A percentile compares a stretch with the other conserved stretches of the same genome.
phyloP scores from a whole-genome alignment of 2,329 filamentous ascomycete species.

The Neonectria punicea region DNA sequence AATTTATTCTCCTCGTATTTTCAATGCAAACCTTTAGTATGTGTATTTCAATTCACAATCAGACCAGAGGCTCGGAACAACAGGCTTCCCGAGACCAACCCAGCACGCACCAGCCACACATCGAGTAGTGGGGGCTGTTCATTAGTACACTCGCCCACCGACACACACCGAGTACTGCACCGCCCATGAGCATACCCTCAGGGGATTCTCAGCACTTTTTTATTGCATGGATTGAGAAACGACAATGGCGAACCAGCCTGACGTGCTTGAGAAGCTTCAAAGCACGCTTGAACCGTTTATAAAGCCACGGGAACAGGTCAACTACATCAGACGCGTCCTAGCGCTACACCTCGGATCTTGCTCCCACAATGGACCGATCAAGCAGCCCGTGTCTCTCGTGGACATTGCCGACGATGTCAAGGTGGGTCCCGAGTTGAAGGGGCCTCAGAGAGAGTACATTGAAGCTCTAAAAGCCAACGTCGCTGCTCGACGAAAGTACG shows the following conservation, averaged over 20 bases:
- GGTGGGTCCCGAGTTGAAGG: conserved; percentile 53
- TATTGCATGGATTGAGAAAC: conserved; percentile 27
- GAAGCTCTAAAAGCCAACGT: conserved; percentile 64
- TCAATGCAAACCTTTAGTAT: neutral
- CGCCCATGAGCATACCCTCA: conserved; percentile 8
- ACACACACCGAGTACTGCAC: conserved; percentile 15
- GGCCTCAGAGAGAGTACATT: conserved; percentile 65
- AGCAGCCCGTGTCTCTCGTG: conserved; percentile 60
- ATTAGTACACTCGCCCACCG: conserved; percentile 4
- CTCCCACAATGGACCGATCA: conserved; percentile 54
- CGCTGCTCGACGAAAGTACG: conserved; percentile 61
- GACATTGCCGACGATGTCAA: conserved; percentile 51
- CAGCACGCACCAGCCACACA: conserved; percentile 21
- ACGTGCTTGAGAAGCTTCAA: conserved; percentile 51
- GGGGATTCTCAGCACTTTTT: conserved; percentile 8
- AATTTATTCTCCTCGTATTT: neutral
- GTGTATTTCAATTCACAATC: neutral
- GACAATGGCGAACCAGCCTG: conserved; percentile 47
- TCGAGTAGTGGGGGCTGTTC: conserved; percentile 6
- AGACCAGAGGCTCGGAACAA: neutral
- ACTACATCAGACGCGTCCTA: conserved; percentile 65
- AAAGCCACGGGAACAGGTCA: conserved; percentile 66
- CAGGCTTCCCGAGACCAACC: neutral
- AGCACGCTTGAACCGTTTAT: conserved; percentile 62
- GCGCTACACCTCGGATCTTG: conserved; percentile 63